Evolutionary conservation across 306 rosid species (phyloP), one percentile per base, ranked within the genome.

Genomic region (Crotalaria pallida): DNA sequence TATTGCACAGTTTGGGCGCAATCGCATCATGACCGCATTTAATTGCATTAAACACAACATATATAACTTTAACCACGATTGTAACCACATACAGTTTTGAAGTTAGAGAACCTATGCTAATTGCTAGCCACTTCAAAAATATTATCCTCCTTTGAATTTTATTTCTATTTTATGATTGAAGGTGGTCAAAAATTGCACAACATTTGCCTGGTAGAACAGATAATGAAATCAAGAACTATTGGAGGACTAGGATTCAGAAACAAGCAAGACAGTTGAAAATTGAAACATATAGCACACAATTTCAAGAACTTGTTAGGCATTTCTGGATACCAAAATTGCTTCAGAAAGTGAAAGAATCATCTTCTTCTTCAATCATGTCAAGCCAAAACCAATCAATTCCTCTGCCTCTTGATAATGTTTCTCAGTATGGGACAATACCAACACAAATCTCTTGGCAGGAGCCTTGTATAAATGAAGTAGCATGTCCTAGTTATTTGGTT

Each of bases 111-210:
- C 0, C 8, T 29, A 19, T 66, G 31, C 17, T 64, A 16, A 19
- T 3, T 66, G 31, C 17, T 64, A 16, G 27, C 6, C n/a, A 7
- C 2, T 47, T 60, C 41, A 17, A 31, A 57, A 47, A 18, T 18
- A 11, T 7, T 6, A 13, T 16, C 5, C 49, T 48, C 16, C n/a
- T 47, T 3, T 21, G 53, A 12, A 43, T 49, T 40, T 13, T 1
- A 45, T 53, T 23, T 10, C 24, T 72, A 34, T 40, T 45, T 48
- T 29, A 8, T 61, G 40, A 69, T 40, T 67, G 31, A 22, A 89
- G 92, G 78, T 90, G 96, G 96, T 86, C 95, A 8, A 86, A 77
- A 59, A 90, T 90, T 64, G 95, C 92, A 0, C 88, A 79, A 22
- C 48, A 60, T 34, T 81, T 90, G 24, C 95, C 96, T 0, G 96